Percentiles rank a stretch among this genome's conserved stretches.
These are phyloP conservation scores for Aspergillus pseudotamarii DNA, from an alignment of 2,329 filamentous ascomycete genomes.

Conservation along the genomic window DNA sequence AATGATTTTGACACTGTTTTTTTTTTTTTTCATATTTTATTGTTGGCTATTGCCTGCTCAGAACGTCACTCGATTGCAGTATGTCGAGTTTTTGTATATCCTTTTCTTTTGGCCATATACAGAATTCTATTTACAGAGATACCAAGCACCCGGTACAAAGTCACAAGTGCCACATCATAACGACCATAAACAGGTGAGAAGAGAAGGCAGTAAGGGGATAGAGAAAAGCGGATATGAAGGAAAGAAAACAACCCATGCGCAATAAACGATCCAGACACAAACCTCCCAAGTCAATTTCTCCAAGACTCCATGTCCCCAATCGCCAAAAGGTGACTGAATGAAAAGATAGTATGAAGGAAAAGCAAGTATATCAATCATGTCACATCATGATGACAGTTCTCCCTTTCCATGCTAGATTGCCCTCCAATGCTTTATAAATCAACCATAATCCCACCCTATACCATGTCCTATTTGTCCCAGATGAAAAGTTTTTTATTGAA, in stretches of 20 bases:
- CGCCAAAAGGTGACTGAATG: slow-evolving; percentile 12
- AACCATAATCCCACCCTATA: not conserved
- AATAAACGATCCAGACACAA: slow-evolving; percentile 6
- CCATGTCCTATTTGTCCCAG: not conserved
- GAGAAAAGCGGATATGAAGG: not conserved
- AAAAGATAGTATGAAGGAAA: slow-evolving; percentile 3
- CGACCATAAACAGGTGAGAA: slow-evolving; percentile 1
- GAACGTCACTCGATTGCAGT: not conserved
- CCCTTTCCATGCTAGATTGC: slow-evolving; percentile 13
- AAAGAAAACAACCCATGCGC: not conserved
- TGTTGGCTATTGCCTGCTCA: not conserved
- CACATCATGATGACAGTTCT: slow-evolving; percentile 22
- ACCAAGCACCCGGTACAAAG: not conserved
- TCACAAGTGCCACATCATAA: not conserved
- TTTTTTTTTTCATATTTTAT: not conserved
- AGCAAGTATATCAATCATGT: slow-evolving; percentile 23
- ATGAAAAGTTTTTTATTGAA: not conserved
- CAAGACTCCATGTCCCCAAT: slow-evolving; percentile 22
- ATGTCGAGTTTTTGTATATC: slow-evolving; percentile 5
- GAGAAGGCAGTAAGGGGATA: slow-evolving; percentile 8
- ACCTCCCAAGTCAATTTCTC: slow-evolving; percentile 7
- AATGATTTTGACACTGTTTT: not conserved
- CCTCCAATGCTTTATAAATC: slow-evolving; percentile 9
- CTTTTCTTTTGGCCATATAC: not conserved
- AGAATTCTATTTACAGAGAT: slow-evolving; percentile 6